These are phyloP conservation scores for Speleostelium caveatum DNA, from an alignment of 78 protist species.

Conservation along the genomic window DNA sequence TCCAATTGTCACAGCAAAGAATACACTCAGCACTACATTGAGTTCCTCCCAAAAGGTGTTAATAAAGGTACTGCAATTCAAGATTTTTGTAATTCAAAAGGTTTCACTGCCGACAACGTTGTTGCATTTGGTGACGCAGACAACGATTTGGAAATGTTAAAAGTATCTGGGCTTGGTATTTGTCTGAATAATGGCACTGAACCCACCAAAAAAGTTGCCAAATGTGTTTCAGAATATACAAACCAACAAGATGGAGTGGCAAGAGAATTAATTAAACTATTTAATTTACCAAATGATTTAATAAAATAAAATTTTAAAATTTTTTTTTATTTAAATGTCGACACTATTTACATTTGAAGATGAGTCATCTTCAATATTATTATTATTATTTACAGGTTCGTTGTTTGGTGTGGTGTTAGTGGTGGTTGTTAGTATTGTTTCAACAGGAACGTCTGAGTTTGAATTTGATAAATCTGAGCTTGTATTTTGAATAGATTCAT, in stretches of 20 bases:
- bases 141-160: slow-evolving; percentile 64
- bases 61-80: slow-evolving; percentile 29
- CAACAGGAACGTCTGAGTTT: no score
- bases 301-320: slow-evolving; percentile 24
- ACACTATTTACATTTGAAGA: neutral
- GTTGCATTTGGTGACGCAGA: slow-evolving; percentile 77
- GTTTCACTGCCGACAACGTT: neutral
- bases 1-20: slow-evolving; percentile 52
- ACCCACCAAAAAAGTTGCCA: slow-evolving; percentile 11
- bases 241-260: slow-evolving; percentile 79
- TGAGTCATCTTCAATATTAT: no score
- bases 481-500: no score
- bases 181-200: slow-evolving; percentile 59
- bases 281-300: slow-evolving; percentile 53
- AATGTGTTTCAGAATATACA: slow-evolving; percentile 8
- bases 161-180: slow-evolving; percentile 46
- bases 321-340: neutral
- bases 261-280: slow-evolving; percentile 62
- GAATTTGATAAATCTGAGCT: no score
- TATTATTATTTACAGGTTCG: no score
- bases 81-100: slow-evolving; percentile 22
- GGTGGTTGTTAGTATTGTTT: no score
- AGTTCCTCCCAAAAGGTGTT: slow-evolving; percentile 35
- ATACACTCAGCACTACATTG: slow-evolving; percentile 46
- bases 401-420: no score